A percentile compares a stretch with the other conserved stretches of the same genome.
phyloP scores from a whole-genome alignment of 805 yeast species.

The Wickerhamomyces queroliae region DNA sequence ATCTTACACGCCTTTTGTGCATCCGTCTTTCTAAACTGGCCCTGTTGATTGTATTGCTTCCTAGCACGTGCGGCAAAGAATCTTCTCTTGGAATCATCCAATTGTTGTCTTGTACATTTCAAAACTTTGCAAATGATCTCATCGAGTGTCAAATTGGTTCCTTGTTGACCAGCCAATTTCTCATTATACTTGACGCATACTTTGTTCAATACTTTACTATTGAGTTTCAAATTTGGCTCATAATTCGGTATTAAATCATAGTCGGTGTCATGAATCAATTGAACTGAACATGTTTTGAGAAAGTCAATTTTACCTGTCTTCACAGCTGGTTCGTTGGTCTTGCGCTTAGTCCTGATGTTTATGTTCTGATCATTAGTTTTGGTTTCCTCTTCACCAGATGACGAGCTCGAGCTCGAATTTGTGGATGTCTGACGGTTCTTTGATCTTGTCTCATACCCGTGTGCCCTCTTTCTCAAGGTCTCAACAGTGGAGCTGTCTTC shows the following conservation, averaged over 20 bases:
- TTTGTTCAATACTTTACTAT: conserved; percentile 7
- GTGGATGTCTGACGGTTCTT: no score
- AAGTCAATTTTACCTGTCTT: no score
- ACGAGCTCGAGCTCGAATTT: no score
- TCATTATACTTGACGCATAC: not conserved
- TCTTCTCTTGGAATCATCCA: conserved; percentile 65
- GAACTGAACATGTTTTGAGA: conserved; percentile 8
- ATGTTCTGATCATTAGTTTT: no score
- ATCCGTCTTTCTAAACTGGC: conserved; percentile 94
- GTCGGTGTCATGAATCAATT: conserved; percentile 14
- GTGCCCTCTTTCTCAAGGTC: no score
- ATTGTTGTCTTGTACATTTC: conserved; percentile 18
- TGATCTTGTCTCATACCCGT: no score
- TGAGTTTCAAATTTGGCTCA: conserved; percentile 9
- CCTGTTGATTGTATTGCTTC: conserved; percentile 60
- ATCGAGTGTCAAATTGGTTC: not conserved
- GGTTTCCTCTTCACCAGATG: no score
- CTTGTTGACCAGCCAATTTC: not conserved
- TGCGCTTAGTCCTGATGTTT: no score
- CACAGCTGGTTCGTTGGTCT: no score
- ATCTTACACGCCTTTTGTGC: conserved; percentile 97
- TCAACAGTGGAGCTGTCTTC: no score
- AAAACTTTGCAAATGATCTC: conserved; percentile 10
- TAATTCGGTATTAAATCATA: conserved; percentile 13
- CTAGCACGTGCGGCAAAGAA: conserved; percentile 85